Conservation (phyloP, 2,329 filamentous ascomycete genomes). For the Cytospora mali region DNA sequence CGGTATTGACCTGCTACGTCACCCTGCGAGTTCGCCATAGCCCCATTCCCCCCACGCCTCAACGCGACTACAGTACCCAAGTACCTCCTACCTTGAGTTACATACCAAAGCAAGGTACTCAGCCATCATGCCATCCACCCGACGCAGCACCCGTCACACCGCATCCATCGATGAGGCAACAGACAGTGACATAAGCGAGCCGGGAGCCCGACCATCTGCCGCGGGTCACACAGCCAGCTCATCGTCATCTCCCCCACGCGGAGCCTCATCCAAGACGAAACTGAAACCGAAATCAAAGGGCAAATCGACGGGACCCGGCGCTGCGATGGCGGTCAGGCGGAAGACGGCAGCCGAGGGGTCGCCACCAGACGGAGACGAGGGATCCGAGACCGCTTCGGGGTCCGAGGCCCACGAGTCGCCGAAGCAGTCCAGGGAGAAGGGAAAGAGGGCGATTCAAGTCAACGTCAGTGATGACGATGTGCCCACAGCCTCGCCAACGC, state of each 20-base stretch:
- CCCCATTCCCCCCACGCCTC: background rate
- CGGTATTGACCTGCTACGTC: constrained; percentile 7
- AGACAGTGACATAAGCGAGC: constrained; percentile 17
- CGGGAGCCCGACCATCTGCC: constrained; percentile 5
- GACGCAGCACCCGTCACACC: constrained; percentile 18
- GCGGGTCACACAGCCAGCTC: constrained; percentile 23
- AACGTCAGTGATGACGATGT: background rate
- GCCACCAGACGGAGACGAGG: constrained; percentile 1
- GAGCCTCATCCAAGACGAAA: background rate
- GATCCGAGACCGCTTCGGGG: constrained; percentile 7
- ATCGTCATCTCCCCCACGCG: background rate
- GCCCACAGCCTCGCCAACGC: background rate
- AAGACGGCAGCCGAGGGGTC: background rate
- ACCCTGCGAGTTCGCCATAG: background rate
- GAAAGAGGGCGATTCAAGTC: background rate
- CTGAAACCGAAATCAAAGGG: background rate
- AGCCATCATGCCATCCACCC: background rate
- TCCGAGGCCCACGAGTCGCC: constrained; percentile 6
- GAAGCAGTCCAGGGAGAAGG: background rate
- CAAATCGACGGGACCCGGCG: background rate
- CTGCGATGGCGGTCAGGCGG: background rate
- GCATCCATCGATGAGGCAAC: constrained; percentile 15
- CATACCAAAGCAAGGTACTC: background rate
- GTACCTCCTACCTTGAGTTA: background rate
- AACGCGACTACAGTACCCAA: background rate